phyloP scores from a whole-genome alignment of 495 filamentous ascomycete genomes.

The Daldinia loculata region DNA sequence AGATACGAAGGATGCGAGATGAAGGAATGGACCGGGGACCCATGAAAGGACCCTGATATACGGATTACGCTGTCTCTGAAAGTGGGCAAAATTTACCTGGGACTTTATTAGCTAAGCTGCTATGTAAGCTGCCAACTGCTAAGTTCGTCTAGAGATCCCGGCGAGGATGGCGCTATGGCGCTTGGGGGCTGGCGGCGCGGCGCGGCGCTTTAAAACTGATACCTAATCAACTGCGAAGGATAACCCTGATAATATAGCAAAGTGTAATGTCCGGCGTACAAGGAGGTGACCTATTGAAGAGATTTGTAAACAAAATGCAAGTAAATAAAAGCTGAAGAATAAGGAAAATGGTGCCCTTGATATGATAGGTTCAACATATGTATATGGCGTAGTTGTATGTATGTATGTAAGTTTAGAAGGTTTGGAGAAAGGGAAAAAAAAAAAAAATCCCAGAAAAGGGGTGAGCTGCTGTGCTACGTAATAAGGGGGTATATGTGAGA shows the following conservation, averaged over 20 bases:
- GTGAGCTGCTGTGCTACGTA: constrained; percentile 15
- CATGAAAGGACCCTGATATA: constrained; percentile 43
- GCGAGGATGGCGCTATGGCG: background rate
- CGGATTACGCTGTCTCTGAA: constrained; percentile 4
- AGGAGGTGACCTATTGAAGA: background rate
- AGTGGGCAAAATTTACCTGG: constrained; percentile 25
- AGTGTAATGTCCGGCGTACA: constrained; percentile 17
- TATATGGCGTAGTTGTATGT: background rate
- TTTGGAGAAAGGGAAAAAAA: background rate
- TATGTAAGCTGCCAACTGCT: background rate
- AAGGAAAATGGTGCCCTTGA: background rate
- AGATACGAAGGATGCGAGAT: constrained; percentile 45
- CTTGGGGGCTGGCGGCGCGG: constrained; percentile 17
- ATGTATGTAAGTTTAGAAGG: background rate
- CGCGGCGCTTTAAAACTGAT: constrained; percentile 15
- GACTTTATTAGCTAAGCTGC: constrained; percentile 26
- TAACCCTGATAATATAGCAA: constrained; percentile 20
- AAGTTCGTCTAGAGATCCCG: constrained; percentile 22
- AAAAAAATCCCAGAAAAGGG: background rate
- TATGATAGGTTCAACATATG: background rate
- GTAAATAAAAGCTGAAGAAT: constrained; percentile 1
- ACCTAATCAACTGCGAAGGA: constrained; percentile 13
- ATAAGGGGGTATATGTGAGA: constrained; percentile 27
- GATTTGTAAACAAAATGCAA: constrained; percentile 11
- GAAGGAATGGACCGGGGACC: constrained; percentile 40